Base-by-base conservation (phyloP, 169 alveolate genomes). In the Plasmodium vivax region DNA sequence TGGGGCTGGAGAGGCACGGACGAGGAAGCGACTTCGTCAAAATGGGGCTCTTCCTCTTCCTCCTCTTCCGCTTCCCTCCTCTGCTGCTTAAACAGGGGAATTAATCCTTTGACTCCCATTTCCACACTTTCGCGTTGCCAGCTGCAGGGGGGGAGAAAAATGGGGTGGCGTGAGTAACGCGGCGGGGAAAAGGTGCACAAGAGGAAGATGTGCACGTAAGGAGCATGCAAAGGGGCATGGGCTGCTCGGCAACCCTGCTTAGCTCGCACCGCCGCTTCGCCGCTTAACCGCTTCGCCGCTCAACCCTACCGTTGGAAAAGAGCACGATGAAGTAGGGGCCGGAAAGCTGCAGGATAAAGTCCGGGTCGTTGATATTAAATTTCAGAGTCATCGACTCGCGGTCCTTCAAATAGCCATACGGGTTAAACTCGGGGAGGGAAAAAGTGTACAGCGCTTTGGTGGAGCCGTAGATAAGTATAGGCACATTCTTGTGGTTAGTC, bases 271-370 rank as follows among this genome's bases (percentile, higher is more conserved):
- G 27, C 27, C 27, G 27, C 27, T 23, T 23, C 0, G 0, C 27
- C 27, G 27, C 27, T 23, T 23, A 23, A 23, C 27, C 27, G 27
- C 27, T 23, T 0, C 0, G 30, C 58, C 54, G 27, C 27, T 23
- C 27, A 23, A 23, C 27, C 27, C 27, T 81, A 92, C 95, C 85
- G 19, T 92, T 83, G 23, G 92, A 72, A 73, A 83, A 92, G 7
- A 92, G 54, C 32, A 92, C 92, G 36, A 92, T 92, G 47, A 92
- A 92, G 77, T 92, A 92, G 73, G 95, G 95, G 14, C 95, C 95
- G 7, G 95, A 92, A 7, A 92, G 62, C 14, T 92, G 54, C 19
- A 92, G 30, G 34, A 92, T 92, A 62, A 92, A 92, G 30, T 92
- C 92, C 2, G 95, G 95, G 47, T 92, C 95, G 45, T 51, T 82